Evolutionary conservation across 202 grass and related monocot species (phyloP).

Genomic region (Schoenoplectus triqueter): DNA sequence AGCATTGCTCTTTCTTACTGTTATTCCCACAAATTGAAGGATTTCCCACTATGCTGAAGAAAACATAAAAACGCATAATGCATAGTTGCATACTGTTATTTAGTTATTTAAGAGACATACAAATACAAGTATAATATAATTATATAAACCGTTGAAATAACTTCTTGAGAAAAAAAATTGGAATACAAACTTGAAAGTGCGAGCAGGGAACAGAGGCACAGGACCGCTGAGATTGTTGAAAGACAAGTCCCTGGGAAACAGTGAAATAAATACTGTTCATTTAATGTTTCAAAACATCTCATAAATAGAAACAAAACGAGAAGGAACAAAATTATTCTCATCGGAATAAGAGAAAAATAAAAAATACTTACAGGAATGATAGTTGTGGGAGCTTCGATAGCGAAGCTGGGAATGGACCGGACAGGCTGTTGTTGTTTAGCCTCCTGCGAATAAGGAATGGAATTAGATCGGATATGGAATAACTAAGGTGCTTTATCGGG

Average conservation of each 20-base stretch:
- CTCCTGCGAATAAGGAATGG: conserved; percentile 47
- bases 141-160: neutral
- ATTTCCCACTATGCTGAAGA: conserved; percentile 79
- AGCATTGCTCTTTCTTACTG: conserved; percentile 58
- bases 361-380: conserved; percentile 64
- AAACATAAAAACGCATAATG: neutral
- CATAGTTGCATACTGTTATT: neutral
- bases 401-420: conserved; percentile 68
- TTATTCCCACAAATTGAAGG: conserved; percentile 77
- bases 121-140: neutral
- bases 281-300: neutral
- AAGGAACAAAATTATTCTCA: conserved; percentile 21
- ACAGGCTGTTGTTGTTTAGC: conserved; percentile 98
- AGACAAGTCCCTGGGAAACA: conserved; percentile 79
- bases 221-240: conserved; percentile 93
- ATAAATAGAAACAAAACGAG: conserved; percentile 27
- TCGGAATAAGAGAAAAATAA: conserved; percentile 11
- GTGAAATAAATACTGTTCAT: conserved; percentile 28
- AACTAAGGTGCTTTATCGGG: no score
- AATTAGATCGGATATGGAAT: neutral
- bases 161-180: conserved; percentile 13
- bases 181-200: conserved; percentile 77
- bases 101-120: neutral
- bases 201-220: conserved; percentile 71
- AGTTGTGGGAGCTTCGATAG: conserved; percentile 71